These are phyloP conservation scores for Cladosporium cucumerinum DNA, from an alignment of 2,329 filamentous ascomycete species.

Conservation along the genomic window DNA sequence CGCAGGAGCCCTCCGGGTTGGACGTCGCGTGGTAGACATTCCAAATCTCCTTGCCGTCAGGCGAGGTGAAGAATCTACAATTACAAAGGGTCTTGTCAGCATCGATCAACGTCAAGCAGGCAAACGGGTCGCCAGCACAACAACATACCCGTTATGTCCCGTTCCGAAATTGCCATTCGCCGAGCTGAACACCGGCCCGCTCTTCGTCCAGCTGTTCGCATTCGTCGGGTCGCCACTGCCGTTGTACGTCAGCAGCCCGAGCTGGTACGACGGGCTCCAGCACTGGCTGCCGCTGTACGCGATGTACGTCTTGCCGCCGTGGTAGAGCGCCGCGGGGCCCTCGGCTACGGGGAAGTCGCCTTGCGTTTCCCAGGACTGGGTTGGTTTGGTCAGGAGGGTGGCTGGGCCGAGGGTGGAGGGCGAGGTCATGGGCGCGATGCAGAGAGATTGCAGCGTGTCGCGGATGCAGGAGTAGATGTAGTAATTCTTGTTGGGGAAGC, in stretches of 20 bases:
- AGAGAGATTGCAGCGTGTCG: constrained; percentile 42
- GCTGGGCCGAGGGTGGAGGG: constrained; percentile 46
- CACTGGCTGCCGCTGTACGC: constrained; percentile 56
- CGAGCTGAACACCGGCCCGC: constrained; percentile 50
- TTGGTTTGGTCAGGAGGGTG: constrained; percentile 51
- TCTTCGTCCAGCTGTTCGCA: constrained; percentile 51
- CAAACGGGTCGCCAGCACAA: neutral
- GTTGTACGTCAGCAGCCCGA: constrained; percentile 55
- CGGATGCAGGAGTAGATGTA: constrained; percentile 50
- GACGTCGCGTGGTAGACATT: constrained; percentile 56
- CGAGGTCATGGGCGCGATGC: constrained; percentile 40
- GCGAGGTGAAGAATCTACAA: constrained; percentile 54
- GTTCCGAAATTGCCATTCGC: constrained; percentile 58
- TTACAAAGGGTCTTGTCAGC: neutral
- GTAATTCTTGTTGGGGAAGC: constrained; percentile 49
- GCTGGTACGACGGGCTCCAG: constrained; percentile 54
- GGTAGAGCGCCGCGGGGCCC: constrained; percentile 53
- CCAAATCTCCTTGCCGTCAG: constrained; percentile 54
- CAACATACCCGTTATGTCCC: constrained; percentile 46
- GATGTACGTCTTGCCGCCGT: constrained; percentile 52
- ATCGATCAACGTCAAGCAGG: neutral
- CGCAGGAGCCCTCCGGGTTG: constrained; percentile 50
- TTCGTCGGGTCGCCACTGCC: constrained; percentile 47
- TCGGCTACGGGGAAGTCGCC: constrained; percentile 52
- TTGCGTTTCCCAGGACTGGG: constrained; percentile 50